Evolutionary conservation across 257 asterid genomes (phyloP).

Genomic region (Handroanthus guayacan): DNA sequence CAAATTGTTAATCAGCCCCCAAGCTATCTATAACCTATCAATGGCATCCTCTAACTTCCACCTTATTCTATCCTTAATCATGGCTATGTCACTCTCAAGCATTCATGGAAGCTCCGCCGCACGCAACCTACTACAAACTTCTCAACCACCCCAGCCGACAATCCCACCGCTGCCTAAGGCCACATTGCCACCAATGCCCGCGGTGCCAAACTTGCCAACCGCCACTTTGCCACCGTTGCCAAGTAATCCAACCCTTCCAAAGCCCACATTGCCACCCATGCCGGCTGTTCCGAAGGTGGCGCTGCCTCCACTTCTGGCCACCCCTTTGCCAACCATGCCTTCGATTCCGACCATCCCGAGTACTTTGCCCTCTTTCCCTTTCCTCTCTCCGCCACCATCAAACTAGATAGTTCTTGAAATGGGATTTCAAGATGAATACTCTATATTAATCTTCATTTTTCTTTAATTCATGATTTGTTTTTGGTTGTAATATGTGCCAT

Average conservation of each 20-base stretch:
- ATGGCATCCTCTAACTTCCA: conserved; percentile 28
- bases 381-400: conserved; percentile 34
- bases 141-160: conserved; percentile 32
- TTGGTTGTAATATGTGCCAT: too few relatives aligned
- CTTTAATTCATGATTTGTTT: too few relatives aligned
- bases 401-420: too few relatives aligned
- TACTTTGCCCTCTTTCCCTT: conserved; percentile 36
- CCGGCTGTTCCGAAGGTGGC: conserved; percentile 37
- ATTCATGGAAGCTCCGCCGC: conserved; percentile 23
- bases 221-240: conserved; percentile 22
- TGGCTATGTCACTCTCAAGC: conserved; percentile 24
- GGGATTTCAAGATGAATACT: too few relatives aligned
- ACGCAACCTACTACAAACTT: conserved; percentile 26
- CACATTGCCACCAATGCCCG: conserved; percentile 34
- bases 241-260: conserved; percentile 6
- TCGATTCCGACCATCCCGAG: conserved; percentile 34
- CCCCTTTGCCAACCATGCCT: conserved; percentile 40
- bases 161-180: conserved; percentile 28
- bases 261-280: conserved; percentile 30
- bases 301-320: conserved; percentile 31
- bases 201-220: conserved; percentile 4
- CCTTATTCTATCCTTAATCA: conserved; percentile 25
- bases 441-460: too few relatives aligned
- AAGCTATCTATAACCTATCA: conserved; percentile 18
- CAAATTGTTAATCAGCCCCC: background rate